phyloP scores from a whole-genome alignment of 75 land plant genomes.

The Gnetum montanum region DNA sequence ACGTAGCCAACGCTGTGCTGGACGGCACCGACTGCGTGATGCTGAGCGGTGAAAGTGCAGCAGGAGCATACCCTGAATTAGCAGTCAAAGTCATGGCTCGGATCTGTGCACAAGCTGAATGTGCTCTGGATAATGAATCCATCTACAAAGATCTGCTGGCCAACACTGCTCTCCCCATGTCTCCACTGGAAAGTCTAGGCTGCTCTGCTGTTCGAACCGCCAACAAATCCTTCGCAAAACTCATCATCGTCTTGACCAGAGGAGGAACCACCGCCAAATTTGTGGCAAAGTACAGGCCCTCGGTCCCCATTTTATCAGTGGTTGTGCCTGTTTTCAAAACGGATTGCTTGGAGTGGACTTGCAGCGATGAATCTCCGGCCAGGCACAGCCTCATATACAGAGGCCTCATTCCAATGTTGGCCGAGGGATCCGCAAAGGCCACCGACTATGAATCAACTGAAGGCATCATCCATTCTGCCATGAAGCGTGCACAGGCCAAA shows the following conservation, averaged over 20 bases:
- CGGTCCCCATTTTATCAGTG: constrained; percentile 76
- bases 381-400: constrained; percentile 72
- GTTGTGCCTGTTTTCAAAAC: constrained; percentile 81
- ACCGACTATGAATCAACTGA: constrained; percentile 89
- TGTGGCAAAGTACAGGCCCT: constrained; percentile 86
- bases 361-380: constrained; percentile 80
- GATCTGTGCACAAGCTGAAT: constrained; percentile 79
- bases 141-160: constrained; percentile 67
- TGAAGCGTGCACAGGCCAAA: constrained; percentile 37
- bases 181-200: constrained; percentile 85
- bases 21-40: constrained; percentile 87
- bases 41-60: constrained; percentile 93
- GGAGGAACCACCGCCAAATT: constrained; percentile 87
- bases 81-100: constrained; percentile 88
- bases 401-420: constrained; percentile 67
- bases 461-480: constrained; percentile 67
- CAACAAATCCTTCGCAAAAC: constrained; percentile 64
- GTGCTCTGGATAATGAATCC: constrained; percentile 65
- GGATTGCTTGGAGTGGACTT: constrained; percentile 60
- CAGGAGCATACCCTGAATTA: constrained; percentile 76
- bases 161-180: constrained; percentile 74
- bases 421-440: constrained; percentile 76
- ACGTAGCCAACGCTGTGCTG: constrained; percentile 87
- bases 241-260: constrained; percentile 79
- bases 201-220: constrained; percentile 90